A percentile compares a stretch with the other conserved stretches of the same genome.
Evolutionary conservation across 352 stramenopile species (phyloP).

Genomic region (Phytophthora multivora): DNA sequence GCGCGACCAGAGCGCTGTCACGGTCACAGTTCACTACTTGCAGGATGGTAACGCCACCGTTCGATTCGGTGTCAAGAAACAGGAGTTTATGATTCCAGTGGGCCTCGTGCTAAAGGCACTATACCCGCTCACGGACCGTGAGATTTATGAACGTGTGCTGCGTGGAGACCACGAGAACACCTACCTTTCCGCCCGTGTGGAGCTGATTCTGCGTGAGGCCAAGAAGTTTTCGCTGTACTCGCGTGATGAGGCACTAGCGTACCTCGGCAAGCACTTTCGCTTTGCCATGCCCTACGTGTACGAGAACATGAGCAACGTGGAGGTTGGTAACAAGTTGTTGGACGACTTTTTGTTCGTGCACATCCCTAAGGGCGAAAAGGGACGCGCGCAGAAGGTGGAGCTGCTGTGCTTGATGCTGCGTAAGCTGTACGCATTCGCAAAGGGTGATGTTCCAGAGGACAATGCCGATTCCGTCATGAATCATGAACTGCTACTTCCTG

Average conservation of each 20-base stretch:
- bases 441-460: constrained; percentile 94
- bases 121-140: constrained; percentile 89
- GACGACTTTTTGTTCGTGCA: constrained; percentile 98
- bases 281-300: constrained; percentile 88
- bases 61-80: constrained; percentile 96
- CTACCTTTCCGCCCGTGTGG: constrained; percentile 96
- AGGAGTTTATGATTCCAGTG: constrained; percentile 98
- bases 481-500: constrained; percentile 96
- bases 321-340: constrained; percentile 90
- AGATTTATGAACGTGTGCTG: constrained; percentile 98
- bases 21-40: constrained; percentile 98
- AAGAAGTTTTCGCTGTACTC: constrained; percentile 93
- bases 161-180: constrained; percentile 96
- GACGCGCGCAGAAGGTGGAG: constrained; percentile 91
- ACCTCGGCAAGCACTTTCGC: constrained; percentile 97
- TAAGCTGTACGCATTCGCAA: constrained; percentile 98
- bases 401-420: constrained; percentile 96
- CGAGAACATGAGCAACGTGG: constrained; percentile 87
- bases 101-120: constrained; percentile 98
- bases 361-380: constrained; percentile 90
- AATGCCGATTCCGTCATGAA: constrained; percentile 99
- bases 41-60: constrained; percentile 96
- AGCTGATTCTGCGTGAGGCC: constrained; percentile 97
- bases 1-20: constrained; percentile 96
- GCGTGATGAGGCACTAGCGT: constrained; percentile 90